These are phyloP conservation scores for Ophiognomonia clavigignenti-juglandacearum DNA, from an alignment of 2,329 filamentous ascomycete species.

Conservation along the genomic window DNA sequence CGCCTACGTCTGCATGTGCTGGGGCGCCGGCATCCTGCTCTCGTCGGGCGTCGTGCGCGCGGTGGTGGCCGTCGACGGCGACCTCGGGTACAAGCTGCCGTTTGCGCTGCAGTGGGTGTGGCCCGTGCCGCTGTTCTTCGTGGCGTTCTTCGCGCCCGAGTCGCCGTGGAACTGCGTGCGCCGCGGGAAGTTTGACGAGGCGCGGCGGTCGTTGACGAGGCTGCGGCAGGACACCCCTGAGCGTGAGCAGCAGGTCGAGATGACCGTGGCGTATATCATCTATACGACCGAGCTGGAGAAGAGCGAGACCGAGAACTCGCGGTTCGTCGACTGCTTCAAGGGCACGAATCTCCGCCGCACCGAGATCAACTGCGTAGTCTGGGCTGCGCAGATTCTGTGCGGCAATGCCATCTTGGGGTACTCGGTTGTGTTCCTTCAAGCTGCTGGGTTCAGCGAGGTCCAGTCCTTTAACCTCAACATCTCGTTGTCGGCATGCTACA, in stretches of 20 bases:
- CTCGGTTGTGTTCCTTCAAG: constrained; percentile 32
- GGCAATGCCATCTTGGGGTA: constrained; percentile 32
- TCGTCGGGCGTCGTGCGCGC: constrained; percentile 28
- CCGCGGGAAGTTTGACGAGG: constrained; percentile 22
- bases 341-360: constrained; percentile 23
- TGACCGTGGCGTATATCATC: constrained; percentile 21
- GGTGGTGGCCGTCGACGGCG: constrained; percentile 23
- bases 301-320: constrained; percentile 19
- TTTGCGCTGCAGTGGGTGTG: constrained; percentile 36
- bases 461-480: constrained; percentile 35
- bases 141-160: constrained; percentile 30
- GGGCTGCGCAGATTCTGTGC: constrained; percentile 33
- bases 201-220: constrained; percentile 21
- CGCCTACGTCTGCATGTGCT: constrained; percentile 34
- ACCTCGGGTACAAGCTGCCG: constrained; percentile 32
- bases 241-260: constrained; percentile 23
- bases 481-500: constrained; percentile 34
- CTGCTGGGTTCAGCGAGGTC: constrained; percentile 30
- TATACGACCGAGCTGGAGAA: constrained; percentile 21
- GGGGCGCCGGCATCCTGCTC: constrained; percentile 34
- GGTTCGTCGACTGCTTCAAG: constrained; percentile 20
- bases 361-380: constrained; percentile 31
- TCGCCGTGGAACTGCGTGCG: constrained; percentile 33
- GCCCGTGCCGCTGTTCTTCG: constrained; percentile 29
- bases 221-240: constrained; percentile 21